Base-by-base conservation (phyloP, 73 alveolate species). In the Paramecium caudatum region DNA sequence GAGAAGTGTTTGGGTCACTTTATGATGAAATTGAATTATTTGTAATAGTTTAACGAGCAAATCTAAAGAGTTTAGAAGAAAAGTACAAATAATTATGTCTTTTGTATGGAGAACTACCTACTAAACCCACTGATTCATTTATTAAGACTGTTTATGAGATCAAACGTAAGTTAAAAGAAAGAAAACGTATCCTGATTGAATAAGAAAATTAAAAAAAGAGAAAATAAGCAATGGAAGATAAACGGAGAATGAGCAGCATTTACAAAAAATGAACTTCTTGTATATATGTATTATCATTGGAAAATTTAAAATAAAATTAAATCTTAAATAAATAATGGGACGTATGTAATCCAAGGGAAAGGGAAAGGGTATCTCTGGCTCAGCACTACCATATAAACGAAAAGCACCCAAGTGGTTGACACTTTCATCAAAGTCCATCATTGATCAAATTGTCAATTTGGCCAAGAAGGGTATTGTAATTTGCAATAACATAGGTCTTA, bases 361-460 rank as follows among this genome's bases (percentile, higher is more conserved):
- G 46, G 93, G 93, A 62, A 86, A 86, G 90, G 93, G 93, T 86
- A 86, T 86, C 90, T 86, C 93, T 15, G 93, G 93, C 33, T 62
- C 90, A 23, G 93, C 93, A 74, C 88, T 86, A 23, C 93, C 93
- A 47, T 86, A 62, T 80, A 86, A 86, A 80, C 61, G 93, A 86
- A 86, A 78, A 86, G 82, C 93, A 39, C 93, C 93, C 17, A 86
- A 86, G 65, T 86, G 93, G 93, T 78, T 86, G 90, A 70, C 82
- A 41, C 62, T 86, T 16, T 49, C 93, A 32, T 78, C 93, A 45
- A 62, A 70, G 82, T 45, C 93, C 8, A 78, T 86, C 41, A 80
- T 86, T 63, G 93, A 86, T 55, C 82, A 49, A 43, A 62, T 78
- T 16, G 90, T 41, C 61, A 86, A 86, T 43, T 86, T 86, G 17